phyloP scores from a whole-genome alignment of 1,284 basidiomycete species.

The Fomitopsis palustris region DNA sequence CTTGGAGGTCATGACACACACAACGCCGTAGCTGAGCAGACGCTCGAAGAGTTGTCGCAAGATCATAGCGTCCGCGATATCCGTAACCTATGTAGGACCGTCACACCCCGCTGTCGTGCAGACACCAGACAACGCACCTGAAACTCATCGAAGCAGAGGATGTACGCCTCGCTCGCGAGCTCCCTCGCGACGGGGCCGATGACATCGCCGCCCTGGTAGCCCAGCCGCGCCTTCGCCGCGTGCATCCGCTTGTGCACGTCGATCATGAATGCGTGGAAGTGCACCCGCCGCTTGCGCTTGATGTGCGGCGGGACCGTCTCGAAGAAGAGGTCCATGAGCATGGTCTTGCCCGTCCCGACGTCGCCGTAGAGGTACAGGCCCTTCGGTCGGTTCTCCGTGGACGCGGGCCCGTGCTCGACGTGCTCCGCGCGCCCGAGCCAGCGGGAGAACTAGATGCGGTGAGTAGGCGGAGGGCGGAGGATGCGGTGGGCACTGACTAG shows the following conservation, averaged over 20 bases:
- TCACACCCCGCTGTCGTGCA: neutral
- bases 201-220: slow-evolving; percentile 75
- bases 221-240: slow-evolving; percentile 67
- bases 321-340: slow-evolving; percentile 99
- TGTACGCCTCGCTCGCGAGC: slow-evolving; percentile 79
- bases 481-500: slow-evolving; percentile 16
- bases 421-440: slow-evolving; percentile 48
- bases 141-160: slow-evolving; percentile 98
- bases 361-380: slow-evolving; percentile 97
- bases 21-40: slow-evolving; percentile 84
- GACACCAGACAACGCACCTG: slow-evolving; percentile 56
- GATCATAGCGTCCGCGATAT: slow-evolving; percentile 99
- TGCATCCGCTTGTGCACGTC: slow-evolving; percentile 95
- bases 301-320: slow-evolving; percentile 80
- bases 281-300: slow-evolving; percentile 80
- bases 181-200: slow-evolving; percentile 88
- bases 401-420: slow-evolving; percentile 30
- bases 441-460: slow-evolving; percentile 52
- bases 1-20: slow-evolving; percentile 98
- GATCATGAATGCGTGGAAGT: slow-evolving; percentile 99
- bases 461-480: neutral
- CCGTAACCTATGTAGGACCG: slow-evolving; percentile 68
- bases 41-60: slow-evolving; percentile 85
- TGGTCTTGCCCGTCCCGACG: slow-evolving; percentile 96
- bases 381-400: slow-evolving; percentile 64